These are phyloP conservation scores for Mortierella sp. DNA, from an alignment of 371 early-diverging fungal species.

Conservation along the genomic window DNA sequence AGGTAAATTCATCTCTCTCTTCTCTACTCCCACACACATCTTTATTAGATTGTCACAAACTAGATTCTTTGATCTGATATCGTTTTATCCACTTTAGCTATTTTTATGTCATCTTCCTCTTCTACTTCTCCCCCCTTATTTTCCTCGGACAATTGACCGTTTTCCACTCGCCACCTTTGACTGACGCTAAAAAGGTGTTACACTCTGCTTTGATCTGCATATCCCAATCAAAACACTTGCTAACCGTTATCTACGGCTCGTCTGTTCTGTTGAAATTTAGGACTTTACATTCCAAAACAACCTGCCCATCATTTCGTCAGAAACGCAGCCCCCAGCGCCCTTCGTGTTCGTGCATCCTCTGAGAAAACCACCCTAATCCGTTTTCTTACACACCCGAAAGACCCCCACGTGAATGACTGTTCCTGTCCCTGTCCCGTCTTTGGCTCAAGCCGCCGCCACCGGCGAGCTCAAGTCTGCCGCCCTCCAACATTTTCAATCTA, in stretches of 20 bases:
- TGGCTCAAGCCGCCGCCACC: conserved; percentile 38
- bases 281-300: conserved; percentile 56
- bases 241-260: neutral
- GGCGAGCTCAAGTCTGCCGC: conserved; percentile 52
- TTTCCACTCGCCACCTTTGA: conserved; percentile 2
- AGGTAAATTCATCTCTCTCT: conserved; percentile 20
- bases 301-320: conserved; percentile 59
- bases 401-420: conserved; percentile 59
- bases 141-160: neutral
- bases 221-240: neutral
- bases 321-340: conserved; percentile 52
- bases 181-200: neutral
- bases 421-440: conserved; percentile 51
- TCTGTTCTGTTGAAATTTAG: conserved; percentile 2
- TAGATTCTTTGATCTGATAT: neutral
- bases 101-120: neutral
- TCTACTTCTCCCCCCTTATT: neutral
- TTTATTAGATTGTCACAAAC: neutral
- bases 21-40: neutral
- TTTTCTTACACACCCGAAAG: conserved; percentile 52
- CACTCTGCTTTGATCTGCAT: neutral
- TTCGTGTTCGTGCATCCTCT: conserved; percentile 56
- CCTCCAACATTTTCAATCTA: conserved; percentile 37
- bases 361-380: conserved; percentile 57
- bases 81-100: too few relatives aligned